A percentile compares a stretch with the other conserved stretches of the same genome.
Conservation (phyloP, 352 stramenopile species). For the Phytophthora pinifolia region DNA sequence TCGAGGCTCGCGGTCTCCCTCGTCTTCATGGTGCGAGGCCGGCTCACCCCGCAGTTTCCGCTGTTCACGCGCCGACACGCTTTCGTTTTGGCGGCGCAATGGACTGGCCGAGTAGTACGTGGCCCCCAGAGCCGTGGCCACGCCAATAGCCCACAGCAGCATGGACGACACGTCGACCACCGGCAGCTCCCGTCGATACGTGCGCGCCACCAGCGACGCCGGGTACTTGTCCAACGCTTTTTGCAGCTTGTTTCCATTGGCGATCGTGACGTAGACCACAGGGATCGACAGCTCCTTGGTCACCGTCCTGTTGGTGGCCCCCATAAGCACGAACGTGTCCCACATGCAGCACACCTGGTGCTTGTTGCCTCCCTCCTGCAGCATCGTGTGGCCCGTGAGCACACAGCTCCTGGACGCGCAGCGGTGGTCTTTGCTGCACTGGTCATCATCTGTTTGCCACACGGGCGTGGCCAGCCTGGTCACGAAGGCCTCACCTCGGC, state of each 20-base stretch:
- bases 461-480: slow-evolving; percentile 30
- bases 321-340: slow-evolving; percentile 82
- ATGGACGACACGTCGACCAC: slow-evolving; percentile 62
- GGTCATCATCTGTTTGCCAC: slow-evolving; percentile 50
- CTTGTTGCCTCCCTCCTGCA: slow-evolving; percentile 12
- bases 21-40: slow-evolving; percentile 12
- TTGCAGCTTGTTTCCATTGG: slow-evolving; percentile 50
- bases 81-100: slow-evolving; percentile 18
- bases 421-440: slow-evolving; percentile 30
- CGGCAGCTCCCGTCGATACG: slow-evolving; percentile 46
- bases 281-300: slow-evolving; percentile 47
- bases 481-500: slow-evolving; percentile 57
- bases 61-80: slow-evolving; percentile 9
- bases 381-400: slow-evolving; percentile 42
- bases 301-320: slow-evolving; percentile 46
- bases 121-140: slow-evolving; percentile 55
- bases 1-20: slow-evolving; percentile 6
- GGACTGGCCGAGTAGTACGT: slow-evolving; percentile 58
- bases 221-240: slow-evolving; percentile 39
- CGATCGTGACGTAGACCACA: slow-evolving; percentile 72
- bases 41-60: slow-evolving; percentile 23
- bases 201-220: slow-evolving; percentile 39
- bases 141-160: slow-evolving; percentile 61
- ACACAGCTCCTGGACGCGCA: slow-evolving; percentile 66
- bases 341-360: slow-evolving; percentile 78